Percentiles rank a stretch among this genome's conserved stretches.
These are phyloP conservation scores for Aspergillus unguis DNA, from an alignment of 2,329 filamentous ascomycete genomes.

Conservation along the genomic window DNA sequence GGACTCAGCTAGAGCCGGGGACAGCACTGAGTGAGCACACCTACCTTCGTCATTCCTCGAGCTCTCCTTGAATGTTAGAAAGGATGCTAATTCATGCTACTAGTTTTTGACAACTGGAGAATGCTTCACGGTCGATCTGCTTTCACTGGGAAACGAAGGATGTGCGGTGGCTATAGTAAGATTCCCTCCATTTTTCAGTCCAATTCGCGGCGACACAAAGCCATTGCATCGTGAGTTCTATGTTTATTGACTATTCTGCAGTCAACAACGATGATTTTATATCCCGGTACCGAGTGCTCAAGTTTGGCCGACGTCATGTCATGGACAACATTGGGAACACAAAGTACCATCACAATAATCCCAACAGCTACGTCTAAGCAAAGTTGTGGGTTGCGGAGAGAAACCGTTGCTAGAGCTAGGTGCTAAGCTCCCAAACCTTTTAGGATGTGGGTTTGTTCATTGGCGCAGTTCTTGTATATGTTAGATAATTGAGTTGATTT, in stretches of 20 bases:
- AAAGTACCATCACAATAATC: slow-evolving; percentile 4
- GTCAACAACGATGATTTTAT: slow-evolving; percentile 78
- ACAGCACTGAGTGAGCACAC: slow-evolving; percentile 64
- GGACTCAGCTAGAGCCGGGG: slow-evolving; percentile 78
- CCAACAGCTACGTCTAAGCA: slow-evolving; percentile 13
- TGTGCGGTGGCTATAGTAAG: slow-evolving; percentile 89
- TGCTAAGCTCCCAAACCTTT: too few species aligned
- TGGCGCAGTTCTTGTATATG: too few species aligned
- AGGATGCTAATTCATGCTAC: slow-evolving; percentile 9
- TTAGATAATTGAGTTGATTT: too few species aligned
- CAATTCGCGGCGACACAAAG: background rate
- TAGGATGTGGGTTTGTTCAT: too few species aligned
- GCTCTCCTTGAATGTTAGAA: background rate
- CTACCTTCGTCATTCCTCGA: background rate
- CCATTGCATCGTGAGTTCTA: background rate
- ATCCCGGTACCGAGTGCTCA: slow-evolving; percentile 71
- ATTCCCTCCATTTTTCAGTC: slow-evolving; percentile 21
- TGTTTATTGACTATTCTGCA: slow-evolving; percentile 32
- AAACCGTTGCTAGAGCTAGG: background rate
- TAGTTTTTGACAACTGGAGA: slow-evolving; percentile 95
- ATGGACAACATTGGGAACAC: slow-evolving; percentile 31
- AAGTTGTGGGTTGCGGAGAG: background rate
- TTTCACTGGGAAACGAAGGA: slow-evolving; percentile 79
- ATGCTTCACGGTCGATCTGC: slow-evolving; percentile 80
- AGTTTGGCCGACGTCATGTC: slow-evolving; percentile 48